These are phyloP conservation scores for Cystobasidium pallidum DNA, from an alignment of 1,284 basidiomycete species.

Conservation along the genomic window DNA sequence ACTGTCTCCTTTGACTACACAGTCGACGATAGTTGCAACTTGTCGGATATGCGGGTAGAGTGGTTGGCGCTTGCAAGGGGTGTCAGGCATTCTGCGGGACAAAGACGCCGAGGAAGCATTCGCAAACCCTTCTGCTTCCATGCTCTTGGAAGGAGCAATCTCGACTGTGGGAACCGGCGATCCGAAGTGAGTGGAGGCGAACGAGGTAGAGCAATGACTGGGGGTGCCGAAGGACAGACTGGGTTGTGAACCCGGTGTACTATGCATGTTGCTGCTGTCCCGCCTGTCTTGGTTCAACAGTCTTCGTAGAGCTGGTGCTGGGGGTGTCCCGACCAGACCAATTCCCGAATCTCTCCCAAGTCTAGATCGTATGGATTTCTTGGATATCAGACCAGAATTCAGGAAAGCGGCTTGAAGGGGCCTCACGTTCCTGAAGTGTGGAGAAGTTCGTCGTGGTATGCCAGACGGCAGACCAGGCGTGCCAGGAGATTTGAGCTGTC, in stretches of 20 bases:
- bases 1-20: not conserved
- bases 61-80: constrained; percentile 52
- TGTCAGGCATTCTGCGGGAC: constrained; percentile 56
- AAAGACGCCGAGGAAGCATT: constrained; percentile 4
- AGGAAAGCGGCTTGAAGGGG: constrained; percentile 58
- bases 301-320: constrained; percentile 17
- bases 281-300: constrained; percentile 18
- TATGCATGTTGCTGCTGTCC: constrained; percentile 1
- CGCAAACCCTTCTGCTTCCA: not conserved
- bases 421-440: constrained; percentile 58
- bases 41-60: constrained; percentile 42
- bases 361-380: constrained; percentile 49
- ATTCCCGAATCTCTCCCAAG: constrained; percentile 32
- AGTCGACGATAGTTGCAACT: not conserved
- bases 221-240: constrained; percentile 25
- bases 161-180: constrained; percentile 25
- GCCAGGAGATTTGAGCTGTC: constrained; percentile 20
- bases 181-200: constrained; percentile 1
- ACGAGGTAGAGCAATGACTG: constrained; percentile 4
- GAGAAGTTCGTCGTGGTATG: constrained; percentile 45
- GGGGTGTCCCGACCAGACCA: constrained; percentile 28
- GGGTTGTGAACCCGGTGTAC: constrained; percentile 14
- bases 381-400: constrained; percentile 58
- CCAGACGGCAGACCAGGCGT: constrained; percentile 1
- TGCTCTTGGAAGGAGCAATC: constrained; percentile 12